Evolutionary conservation across 164 flowering plant species (phyloP).

Genomic region (Nelumbo lutea): DNA sequence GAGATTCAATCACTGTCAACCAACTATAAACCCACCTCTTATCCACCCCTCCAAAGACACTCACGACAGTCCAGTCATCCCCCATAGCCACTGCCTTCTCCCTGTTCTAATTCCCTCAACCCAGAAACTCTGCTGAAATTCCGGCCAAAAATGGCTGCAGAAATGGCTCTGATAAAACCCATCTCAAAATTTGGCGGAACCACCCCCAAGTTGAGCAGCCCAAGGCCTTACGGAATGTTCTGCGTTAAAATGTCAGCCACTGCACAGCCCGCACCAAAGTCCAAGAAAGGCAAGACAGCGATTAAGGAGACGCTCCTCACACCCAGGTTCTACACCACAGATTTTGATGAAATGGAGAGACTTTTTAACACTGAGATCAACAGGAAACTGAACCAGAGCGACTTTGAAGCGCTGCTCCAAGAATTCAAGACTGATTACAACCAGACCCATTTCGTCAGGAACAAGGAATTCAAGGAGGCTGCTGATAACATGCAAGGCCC

Average conservation of each 20-base stretch:
- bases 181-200: conserved; percentile 42
- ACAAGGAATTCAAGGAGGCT: conserved; percentile 95
- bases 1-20: conserved; percentile 34
- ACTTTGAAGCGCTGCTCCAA: conserved; percentile 84
- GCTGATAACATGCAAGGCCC: conserved; percentile 90
- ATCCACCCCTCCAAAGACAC: conserved; percentile 10
- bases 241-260: conserved; percentile 50
- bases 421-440: conserved; percentile 97
- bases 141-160: conserved; percentile 47
- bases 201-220: conserved; percentile 22
- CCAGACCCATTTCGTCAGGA: conserved; percentile 95
- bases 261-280: conserved; percentile 20
- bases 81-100: background rate
- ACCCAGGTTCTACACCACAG: conserved; percentile 97
- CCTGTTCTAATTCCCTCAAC: background rate
- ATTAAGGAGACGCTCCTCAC: conserved; percentile 81
- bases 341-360: conserved; percentile 94
- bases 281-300: conserved; percentile 45
- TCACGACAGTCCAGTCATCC: conserved; percentile 6
- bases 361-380: conserved; percentile 92
- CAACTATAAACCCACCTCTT: conserved; percentile 19
- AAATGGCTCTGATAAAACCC: conserved; percentile 78
- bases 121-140: background rate
- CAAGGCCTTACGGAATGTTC: conserved; percentile 9
- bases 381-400: conserved; percentile 73